Evolutionary conservation across 768 basidiomycete species (phyloP), one percentile per base, ranked within the genome.

Genomic region (Suillus fuscotomentosus): DNA sequence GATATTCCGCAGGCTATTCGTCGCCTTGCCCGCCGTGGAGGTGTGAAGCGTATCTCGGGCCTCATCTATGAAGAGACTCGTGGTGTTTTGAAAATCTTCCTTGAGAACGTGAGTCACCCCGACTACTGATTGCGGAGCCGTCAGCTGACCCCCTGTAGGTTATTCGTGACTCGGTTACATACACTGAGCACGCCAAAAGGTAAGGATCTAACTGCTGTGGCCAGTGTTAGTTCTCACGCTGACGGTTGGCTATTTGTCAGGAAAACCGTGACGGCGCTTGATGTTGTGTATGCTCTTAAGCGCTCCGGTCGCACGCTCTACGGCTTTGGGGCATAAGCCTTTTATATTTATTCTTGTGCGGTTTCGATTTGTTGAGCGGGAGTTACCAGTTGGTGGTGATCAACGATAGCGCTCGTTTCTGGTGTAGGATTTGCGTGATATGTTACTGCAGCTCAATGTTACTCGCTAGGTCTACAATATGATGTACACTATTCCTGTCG

Each of bases 31-130:
- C 90, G 92, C 73, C 89, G 92, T 84, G 92, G 93, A 73, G 93
- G 93, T 87, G 93, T 95, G 70, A 95, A 95, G 83, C 90, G 90
- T 88, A 91, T 92, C 74, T 90, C 88, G 47, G 91, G 90, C 66
- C 84, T 94, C 64, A 93, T 94, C 79, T 94, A 95, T 76, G 93
- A 95, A 77, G 93, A 95, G 83, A 94, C 93, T 34, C 91, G 93
- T 75, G 91, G 92, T 80, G 93, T 95, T 20, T 82, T 95, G 74
- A 95, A 94, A 81, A 92, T 94, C 71, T 94, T 93, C 85, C 82
- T 92, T 20, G 91, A 92, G 80, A 91, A 89, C 66, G 88, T 87
- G 69, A 73, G 89, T 83, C 75, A 83, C 73, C 5, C 66, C 51
- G 38, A 61, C 31, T 20, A 42, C 51, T 13, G 66, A 24, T 42